Conservation (phyloP, 176 grass and related monocot genomes). For the Aegilops longissima region DNA sequence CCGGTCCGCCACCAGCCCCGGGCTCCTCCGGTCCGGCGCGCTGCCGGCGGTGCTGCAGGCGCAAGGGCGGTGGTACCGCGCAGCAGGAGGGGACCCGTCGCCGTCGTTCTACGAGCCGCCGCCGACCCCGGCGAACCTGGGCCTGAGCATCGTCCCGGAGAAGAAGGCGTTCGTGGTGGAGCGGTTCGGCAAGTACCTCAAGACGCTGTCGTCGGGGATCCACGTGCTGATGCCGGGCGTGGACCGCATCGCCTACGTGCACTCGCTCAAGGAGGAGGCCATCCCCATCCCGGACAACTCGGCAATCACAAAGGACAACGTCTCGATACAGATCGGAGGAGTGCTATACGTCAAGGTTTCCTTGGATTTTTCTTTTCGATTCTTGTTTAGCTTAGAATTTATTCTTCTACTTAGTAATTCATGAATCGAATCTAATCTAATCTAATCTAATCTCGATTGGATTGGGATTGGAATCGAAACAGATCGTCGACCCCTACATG, state of each 20-base stretch:
- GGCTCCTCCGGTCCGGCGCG: background rate
- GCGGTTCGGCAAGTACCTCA: constrained; percentile 80
- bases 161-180: constrained; percentile 90
- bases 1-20: background rate
- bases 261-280: constrained; percentile 97
- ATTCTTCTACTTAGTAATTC: no score
- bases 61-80: background rate
- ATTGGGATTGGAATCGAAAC: background rate
- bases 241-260: constrained; percentile 88
- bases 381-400: background rate
- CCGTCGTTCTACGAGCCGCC: background rate
- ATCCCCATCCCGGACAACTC: constrained; percentile 86
- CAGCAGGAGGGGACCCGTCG: background rate
- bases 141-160: constrained; percentile 86
- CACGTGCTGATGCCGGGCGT: constrained; percentile 71
- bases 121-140: constrained; percentile 63
- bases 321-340: constrained; percentile 81
- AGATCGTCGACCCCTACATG: constrained; percentile 79
- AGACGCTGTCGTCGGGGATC: constrained; percentile 75
- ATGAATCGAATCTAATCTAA: no score
- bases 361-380: background rate
- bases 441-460: no score
- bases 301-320: constrained; percentile 97
- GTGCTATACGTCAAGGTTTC: constrained; percentile 89
- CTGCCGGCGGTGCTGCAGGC: background rate